These are phyloP conservation scores for Hortaea sp. DNA, from an alignment of 2,329 filamentous ascomycete species.

Conservation along the genomic window DNA sequence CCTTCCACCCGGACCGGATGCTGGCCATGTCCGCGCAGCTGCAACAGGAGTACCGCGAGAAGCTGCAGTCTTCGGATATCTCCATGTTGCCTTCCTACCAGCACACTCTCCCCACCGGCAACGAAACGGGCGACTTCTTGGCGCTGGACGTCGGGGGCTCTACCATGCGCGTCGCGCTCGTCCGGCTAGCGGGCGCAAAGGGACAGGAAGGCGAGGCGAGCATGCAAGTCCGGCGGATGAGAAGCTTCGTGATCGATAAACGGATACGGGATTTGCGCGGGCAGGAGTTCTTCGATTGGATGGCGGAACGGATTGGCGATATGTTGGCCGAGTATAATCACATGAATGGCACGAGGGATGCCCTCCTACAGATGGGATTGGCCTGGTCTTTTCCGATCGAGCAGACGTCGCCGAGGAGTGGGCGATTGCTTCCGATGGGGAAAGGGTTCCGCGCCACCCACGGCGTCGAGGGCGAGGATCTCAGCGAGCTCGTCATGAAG, in stretches of 20 bases:
- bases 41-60: conserved; percentile 43
- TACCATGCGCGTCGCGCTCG: conserved; percentile 52
- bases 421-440: conserved; percentile 51
- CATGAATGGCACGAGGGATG: conserved; percentile 20
- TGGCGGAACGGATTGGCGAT: conserved; percentile 49
- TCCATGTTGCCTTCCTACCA: conserved; percentile 59
- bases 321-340: conserved; percentile 39
- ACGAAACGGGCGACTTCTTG: conserved; percentile 50
- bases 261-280: conserved; percentile 45
- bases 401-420: conserved; percentile 50
- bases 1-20: conserved; percentile 31
- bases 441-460: conserved; percentile 54
- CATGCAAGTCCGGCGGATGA: conserved; percentile 47
- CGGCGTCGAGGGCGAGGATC: conserved; percentile 48
- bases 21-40: conserved; percentile 35
- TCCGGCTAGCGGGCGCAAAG: conserved; percentile 40
- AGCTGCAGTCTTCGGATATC: conserved; percentile 45
- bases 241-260: conserved; percentile 47
- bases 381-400: conserved; percentile 60
- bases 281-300: conserved; percentile 55
- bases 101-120: conserved; percentile 49
- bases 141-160: conserved; percentile 58
- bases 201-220: conserved; percentile 23
- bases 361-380: conserved; percentile 47
- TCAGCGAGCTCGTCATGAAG: conserved; percentile 48